Conservation (phyloP, 495 filamentous ascomycete genomes). For the Endocarpon pusillum region DNA sequence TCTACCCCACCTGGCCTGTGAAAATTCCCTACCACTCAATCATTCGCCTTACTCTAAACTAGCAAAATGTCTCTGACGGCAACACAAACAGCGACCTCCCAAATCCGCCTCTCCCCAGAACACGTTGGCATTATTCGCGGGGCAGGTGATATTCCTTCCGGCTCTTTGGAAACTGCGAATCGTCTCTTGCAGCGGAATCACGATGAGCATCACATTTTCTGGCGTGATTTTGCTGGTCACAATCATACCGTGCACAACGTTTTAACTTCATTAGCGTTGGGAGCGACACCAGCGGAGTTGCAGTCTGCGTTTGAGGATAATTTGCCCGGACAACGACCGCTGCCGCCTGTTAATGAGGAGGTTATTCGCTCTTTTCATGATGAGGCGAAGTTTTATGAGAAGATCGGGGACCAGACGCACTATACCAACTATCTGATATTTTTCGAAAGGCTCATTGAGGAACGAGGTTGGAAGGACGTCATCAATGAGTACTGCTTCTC, state of each 20-base stretch:
- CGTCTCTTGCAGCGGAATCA: slow-evolving; percentile 44
- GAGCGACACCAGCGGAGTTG: slow-evolving; percentile 12
- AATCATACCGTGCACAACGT: slow-evolving; percentile 22
- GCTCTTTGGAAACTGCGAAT: neutral
- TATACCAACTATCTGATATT: slow-evolving; percentile 21
- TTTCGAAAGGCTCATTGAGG: slow-evolving; percentile 19
- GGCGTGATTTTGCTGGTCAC: slow-evolving; percentile 8
- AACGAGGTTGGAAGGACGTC: slow-evolving; percentile 14
- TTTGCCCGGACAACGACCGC: slow-evolving; percentile 12
- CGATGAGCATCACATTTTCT: slow-evolving; percentile 49
- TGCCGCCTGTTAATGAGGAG: slow-evolving; percentile 9
- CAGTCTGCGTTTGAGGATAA: slow-evolving; percentile 14
- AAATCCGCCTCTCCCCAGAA: neutral
- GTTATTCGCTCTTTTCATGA: slow-evolving; percentile 13
- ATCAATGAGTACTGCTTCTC: slow-evolving; percentile 18
- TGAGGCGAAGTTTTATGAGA: slow-evolving; percentile 10
- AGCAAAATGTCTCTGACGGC: too few relatives aligned
- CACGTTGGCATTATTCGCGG: neutral
- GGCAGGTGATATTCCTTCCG: neutral
- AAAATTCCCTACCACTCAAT: too few relatives aligned
- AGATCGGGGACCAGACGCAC: slow-evolving; percentile 11
- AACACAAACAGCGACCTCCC: neutral
- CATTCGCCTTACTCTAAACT: too few relatives aligned
- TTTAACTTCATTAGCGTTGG: slow-evolving; percentile 15
- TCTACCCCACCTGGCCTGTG: too few relatives aligned